phyloP scores from a whole-genome alignment of 176 grass and related monocot species.

The Saccharum spontaneum region DNA sequence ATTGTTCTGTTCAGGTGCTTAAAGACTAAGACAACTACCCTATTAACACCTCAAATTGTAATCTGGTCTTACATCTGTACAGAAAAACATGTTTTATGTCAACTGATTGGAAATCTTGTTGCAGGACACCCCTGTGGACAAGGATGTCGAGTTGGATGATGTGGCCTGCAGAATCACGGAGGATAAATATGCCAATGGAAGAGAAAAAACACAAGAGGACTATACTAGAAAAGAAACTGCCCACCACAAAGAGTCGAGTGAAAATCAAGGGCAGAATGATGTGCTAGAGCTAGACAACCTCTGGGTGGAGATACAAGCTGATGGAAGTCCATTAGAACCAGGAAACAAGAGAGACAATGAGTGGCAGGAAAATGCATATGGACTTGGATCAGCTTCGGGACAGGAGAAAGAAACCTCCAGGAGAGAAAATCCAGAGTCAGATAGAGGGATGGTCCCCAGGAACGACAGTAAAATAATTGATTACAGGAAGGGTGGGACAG shows the following conservation, averaged over 20 bases:
- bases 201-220: not conserved
- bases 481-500: not conserved
- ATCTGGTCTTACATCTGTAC: not conserved
- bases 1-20: constrained; percentile 52
- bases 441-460: not conserved
- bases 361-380: not conserved
- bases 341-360: not conserved
- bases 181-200: not conserved
- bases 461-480: constrained; percentile 18
- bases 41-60: not conserved
- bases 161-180: not conserved
- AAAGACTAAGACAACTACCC: not conserved
- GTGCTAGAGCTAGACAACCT: not conserved
- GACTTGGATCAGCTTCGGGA: not conserved
- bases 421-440: constrained; percentile 6
- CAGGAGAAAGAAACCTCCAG: not conserved
- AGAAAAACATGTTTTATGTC: not conserved
- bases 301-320: constrained; percentile 2
- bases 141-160: not conserved
- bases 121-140: not conserved
- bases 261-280: constrained; percentile 5
- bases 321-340: not conserved
- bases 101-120: not conserved
- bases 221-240: not conserved
- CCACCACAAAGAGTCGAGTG: not conserved